phyloP scores from a whole-genome alignment of 225 moss, liverwort and hornwort genomes.

The Rhytidiadelphus loreus region DNA sequence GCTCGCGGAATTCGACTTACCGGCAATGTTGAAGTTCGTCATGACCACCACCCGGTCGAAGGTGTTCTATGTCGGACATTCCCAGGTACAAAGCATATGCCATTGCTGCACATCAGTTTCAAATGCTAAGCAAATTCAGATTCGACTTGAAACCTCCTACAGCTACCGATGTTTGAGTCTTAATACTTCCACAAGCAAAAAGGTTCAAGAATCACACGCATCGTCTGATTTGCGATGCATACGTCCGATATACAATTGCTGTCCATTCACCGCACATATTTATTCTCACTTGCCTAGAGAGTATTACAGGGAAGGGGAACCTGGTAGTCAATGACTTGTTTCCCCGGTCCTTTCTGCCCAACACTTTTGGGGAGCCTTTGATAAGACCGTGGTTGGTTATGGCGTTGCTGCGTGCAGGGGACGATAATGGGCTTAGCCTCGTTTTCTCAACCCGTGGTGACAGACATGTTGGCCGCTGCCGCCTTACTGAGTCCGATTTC shows the following conservation, averaged over 20 bases:
- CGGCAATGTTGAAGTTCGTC: constrained; percentile 54
- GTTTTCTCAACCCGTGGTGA: constrained; percentile 49
- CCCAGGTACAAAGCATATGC: constrained; percentile 19
- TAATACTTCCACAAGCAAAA: background rate
- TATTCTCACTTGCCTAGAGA: background rate
- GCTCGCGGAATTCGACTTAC: constrained; percentile 60
- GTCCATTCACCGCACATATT: background rate
- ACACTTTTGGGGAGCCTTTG: background rate
- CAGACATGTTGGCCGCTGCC: constrained; percentile 59
- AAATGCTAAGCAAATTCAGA: background rate
- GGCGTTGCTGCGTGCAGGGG: constrained; percentile 36
- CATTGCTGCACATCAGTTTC: background rate
- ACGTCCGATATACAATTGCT: background rate
- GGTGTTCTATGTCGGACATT: constrained; percentile 61
- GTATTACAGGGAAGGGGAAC: background rate
- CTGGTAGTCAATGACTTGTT: background rate
- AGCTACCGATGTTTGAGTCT: background rate
- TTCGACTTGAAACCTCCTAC: background rate
- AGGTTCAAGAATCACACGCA: background rate
- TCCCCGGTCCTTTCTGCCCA: background rate
- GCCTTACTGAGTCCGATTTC: constrained; percentile 86
- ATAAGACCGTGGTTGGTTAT: background rate
- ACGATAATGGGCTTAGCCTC: constrained; percentile 93
- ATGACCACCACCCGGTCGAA: constrained; percentile 18
- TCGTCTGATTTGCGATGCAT: background rate